Conservation (phyloP, 169 alveolate species). For the Eimeria praecox region DNA sequence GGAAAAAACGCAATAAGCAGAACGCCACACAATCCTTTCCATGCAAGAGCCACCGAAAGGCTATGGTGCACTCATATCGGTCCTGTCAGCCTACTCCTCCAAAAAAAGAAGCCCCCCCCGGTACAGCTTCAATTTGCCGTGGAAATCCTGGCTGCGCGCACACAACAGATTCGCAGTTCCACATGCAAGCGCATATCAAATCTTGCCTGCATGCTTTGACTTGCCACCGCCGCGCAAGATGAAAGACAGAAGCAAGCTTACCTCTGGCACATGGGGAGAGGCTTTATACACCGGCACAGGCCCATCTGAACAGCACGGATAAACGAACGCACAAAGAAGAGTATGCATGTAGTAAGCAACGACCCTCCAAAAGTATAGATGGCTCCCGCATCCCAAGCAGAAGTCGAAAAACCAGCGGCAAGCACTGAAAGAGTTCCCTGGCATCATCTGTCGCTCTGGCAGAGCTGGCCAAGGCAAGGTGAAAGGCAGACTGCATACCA, state of each 20-base stretch:
- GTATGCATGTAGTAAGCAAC: not conserved
- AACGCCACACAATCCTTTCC: not conserved
- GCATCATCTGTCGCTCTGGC: not conserved
- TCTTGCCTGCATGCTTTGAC: not conserved
- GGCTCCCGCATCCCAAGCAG: not conserved
- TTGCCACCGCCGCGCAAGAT: not conserved
- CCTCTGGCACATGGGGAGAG: constrained; percentile 50
- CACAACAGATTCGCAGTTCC: constrained; percentile 2
- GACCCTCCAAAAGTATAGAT: not conserved
- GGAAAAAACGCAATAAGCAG: not conserved
- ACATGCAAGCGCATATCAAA: not conserved
- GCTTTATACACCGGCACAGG: constrained; percentile 27
- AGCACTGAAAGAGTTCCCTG: not conserved
- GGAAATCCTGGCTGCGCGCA: constrained; percentile 61
- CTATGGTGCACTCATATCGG: not conserved
- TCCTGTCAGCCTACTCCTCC: not conserved
- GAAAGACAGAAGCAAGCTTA: not conserved
- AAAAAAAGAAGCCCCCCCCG: not conserved
- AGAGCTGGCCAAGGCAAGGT: not conserved
- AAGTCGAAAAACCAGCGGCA: not conserved
- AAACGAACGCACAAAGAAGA: not conserved
- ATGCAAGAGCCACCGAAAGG: not conserved
- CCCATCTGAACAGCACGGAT: constrained; percentile 3
- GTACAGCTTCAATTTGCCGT: constrained; percentile 17
- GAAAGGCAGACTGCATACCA: not conserved